Conservation (phyloP, 495 filamentous ascomycete genomes). For the Evernia prunastri region DNA sequence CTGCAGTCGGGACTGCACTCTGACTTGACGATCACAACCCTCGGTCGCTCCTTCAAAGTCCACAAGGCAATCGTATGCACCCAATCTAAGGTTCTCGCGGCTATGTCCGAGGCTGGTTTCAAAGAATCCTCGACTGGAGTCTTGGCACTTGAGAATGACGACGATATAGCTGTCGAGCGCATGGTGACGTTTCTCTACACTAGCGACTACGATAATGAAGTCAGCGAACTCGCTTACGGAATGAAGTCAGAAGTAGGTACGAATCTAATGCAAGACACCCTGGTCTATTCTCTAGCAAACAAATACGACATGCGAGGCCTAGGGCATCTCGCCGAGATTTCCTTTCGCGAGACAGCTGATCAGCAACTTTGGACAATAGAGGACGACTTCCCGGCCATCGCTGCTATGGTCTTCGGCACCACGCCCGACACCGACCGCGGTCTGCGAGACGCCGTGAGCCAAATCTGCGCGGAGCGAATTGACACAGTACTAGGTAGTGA, state of each 20-base stretch:
- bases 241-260: neutral
- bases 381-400: no score
- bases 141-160: neutral
- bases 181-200: neutral
- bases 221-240: no score
- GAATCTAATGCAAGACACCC: neutral
- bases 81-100: slow-evolving; percentile 29
- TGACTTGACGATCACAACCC: slow-evolving; percentile 31
- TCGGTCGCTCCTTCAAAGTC: slow-evolving; percentile 25
- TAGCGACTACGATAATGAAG: neutral
- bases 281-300: slow-evolving; percentile 5
- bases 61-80: slow-evolving; percentile 34
- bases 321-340: neutral
- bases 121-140: slow-evolving; percentile 25
- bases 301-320: slow-evolving; percentile 12
- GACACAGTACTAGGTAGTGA: no score
- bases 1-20: slow-evolving; percentile 25
- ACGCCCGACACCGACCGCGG: no score
- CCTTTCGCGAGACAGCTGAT: no score
- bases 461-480: no score
- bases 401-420: no score
- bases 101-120: slow-evolving; percentile 19
- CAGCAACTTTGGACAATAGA: no score
- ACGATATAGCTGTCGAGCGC: neutral
- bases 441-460: no score